Percentiles rank a stretch among this genome's conserved stretches.
Evolutionary conservation across 179 eudicot species (phyloP).

Genomic region (Drosera spatulata): DNA sequence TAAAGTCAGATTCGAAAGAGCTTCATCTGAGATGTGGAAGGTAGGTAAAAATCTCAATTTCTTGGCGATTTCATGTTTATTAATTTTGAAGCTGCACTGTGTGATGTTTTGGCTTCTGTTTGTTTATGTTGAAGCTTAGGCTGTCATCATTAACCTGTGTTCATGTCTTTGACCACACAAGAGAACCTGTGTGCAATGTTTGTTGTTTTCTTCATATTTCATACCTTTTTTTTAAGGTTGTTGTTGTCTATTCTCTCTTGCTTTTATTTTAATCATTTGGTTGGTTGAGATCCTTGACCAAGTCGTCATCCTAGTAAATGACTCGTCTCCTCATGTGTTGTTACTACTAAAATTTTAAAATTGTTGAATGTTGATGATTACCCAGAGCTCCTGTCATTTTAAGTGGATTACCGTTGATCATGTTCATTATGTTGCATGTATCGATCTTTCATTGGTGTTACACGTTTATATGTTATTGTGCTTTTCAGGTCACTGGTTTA

Average conservation of each 20-base stretch:
- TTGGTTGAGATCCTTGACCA: too few relatives aligned
- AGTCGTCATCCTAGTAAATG: too few relatives aligned
- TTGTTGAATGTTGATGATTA: too few relatives aligned
- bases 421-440: not conserved
- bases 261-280: too few relatives aligned
- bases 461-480: not conserved
- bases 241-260: too few relatives aligned
- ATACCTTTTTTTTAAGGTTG: too few relatives aligned
- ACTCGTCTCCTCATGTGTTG: too few relatives aligned
- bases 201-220: too few relatives aligned
- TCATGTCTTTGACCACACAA: too few relatives aligned
- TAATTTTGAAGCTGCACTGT: not conserved
- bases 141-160: too few relatives aligned
- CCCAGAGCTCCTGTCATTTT: not conserved
- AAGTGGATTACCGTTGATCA: not conserved
- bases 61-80: not conserved
- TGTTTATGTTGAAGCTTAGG: not conserved
- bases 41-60: conserved; percentile 20
- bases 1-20: conserved; percentile 84
- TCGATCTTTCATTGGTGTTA: conserved; percentile 3
- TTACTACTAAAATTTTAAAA: too few relatives aligned
- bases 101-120: not conserved
- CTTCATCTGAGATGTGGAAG: conserved; percentile 89
- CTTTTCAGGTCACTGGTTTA: conserved; percentile 75
- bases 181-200: too few relatives aligned